phyloP scores from a whole-genome alignment of 352 stramenopile genomes.

The Phytopythium boreale region DNA sequence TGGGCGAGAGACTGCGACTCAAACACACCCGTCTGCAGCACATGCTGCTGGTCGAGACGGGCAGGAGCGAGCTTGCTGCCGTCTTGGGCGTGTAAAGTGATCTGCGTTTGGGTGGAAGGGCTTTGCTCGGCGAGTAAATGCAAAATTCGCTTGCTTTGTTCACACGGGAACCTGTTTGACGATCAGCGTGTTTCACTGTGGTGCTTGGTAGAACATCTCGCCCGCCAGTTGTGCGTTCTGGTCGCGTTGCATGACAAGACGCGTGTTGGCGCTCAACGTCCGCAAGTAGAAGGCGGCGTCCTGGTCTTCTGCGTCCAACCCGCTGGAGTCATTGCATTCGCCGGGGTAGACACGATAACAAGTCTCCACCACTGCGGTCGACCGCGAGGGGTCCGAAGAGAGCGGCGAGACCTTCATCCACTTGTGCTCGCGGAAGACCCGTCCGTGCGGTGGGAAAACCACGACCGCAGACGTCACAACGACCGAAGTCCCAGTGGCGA shows the following conservation, averaged over 20 bases:
- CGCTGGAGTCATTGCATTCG: neutral
- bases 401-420: neutral
- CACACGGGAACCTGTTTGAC: too few species aligned
- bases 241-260: neutral
- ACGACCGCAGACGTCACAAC: neutral
- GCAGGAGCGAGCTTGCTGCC: neutral
- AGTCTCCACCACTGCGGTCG: neutral
- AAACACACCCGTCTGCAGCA: neutral
- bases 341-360: neutral
- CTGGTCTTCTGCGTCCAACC: neutral
- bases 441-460: neutral
- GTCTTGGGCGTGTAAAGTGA: neutral
- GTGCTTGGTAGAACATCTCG: neutral
- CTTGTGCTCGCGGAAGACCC: neutral
- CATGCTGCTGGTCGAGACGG: conserved; percentile 3
- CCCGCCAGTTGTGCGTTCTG: neutral
- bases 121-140: neutral
- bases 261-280: neutral
- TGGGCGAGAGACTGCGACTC: neutral
- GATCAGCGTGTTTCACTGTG: too few species aligned
- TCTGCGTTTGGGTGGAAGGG: neutral
- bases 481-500: neutral
- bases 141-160: neutral
- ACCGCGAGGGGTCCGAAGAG: neutral
- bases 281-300: neutral